Base-by-base conservation (phyloP, 1,139 yeast species). In the Diutina pseudorugosa region DNA sequence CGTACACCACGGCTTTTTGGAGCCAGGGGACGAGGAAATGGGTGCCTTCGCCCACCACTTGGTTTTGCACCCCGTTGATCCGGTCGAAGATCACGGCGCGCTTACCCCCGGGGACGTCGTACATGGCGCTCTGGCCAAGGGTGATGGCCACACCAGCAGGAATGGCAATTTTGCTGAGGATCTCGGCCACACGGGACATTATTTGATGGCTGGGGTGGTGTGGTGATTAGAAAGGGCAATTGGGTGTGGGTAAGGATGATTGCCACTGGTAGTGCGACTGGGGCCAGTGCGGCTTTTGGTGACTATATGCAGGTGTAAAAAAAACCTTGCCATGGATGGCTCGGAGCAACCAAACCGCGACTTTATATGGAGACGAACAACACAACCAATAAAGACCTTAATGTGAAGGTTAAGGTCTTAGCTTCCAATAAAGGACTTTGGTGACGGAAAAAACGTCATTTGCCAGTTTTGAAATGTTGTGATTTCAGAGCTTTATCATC, bases 31-130 rank as follows among this genome's bases (percentile, higher is more conserved):
- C 70, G 57, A 91, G 74, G 67, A 93, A 93, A 68, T 93, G 98
- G 41, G 98, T 88, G 54, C 99, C 99, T 71, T 93, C 99, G 33
- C 97, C 97, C 58, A 90, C 75, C 27, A 93, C 97, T 14, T 73
- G 73, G 61, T 82, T 83, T 68, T 88, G 85, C 53, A 93, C 96
- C 73, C 99, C 99, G 53, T 77, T 72, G 56, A 93, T 70, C 62
- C 99, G 79, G 72, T 93, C 98, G 63, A 94, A 93, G 58, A 93
- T 87, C 54, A 93, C 96, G 21, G 98, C 98, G 64, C 98, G 78
- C 57, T 88, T 80, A 53, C 98, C 98, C 54, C 98, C 98, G 62
- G 85, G 84, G 47, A 93, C 98, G 65, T 93, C 98, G 66, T 90
- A 93, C 66, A 88, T 71, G 12, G 95, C 82, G 54, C 83, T 77